Evolutionary conservation across 345 rosid genomes (phyloP).

Genomic region (Citrus cavaleriei): DNA sequence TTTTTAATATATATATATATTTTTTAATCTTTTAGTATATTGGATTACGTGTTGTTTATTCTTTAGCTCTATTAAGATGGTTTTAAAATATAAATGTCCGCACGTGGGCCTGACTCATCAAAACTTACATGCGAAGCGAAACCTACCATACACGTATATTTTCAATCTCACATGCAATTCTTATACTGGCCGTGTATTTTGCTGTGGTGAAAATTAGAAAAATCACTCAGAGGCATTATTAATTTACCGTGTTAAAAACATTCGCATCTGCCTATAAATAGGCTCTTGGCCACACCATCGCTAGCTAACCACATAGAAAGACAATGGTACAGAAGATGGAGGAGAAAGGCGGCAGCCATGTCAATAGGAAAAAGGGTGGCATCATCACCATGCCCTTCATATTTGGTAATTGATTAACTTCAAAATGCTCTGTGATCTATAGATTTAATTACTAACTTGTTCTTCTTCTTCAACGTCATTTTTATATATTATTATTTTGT

Average conservation of each 20-base stretch:
- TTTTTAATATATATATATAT: too few species aligned
- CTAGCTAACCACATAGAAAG: background rate
- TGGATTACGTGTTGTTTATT: too few species aligned
- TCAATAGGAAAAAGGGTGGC: conserved; percentile 49
- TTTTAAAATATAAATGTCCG: too few species aligned
- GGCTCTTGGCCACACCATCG: background rate
- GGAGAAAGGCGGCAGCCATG: conserved; percentile 30
- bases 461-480: background rate
- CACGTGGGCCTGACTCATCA: too few species aligned
- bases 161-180: background rate
- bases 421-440: background rate
- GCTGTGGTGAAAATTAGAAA: background rate
- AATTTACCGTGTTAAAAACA: conserved; percentile 8
- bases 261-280: conserved; percentile 12
- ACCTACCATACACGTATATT: too few species aligned
- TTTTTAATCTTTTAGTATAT: too few species aligned
- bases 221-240: too few species aligned
- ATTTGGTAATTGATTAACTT: conserved; percentile 34
- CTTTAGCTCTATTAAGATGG: too few species aligned
- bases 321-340: conserved; percentile 27
- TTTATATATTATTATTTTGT: background rate
- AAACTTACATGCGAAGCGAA: too few species aligned
- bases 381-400: conserved; percentile 75
- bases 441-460: too few species aligned
- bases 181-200: background rate